Evolutionary conservation across 2,329 filamentous ascomycete species (phyloP).

Genomic region (Fusarium ambrosium): DNA sequence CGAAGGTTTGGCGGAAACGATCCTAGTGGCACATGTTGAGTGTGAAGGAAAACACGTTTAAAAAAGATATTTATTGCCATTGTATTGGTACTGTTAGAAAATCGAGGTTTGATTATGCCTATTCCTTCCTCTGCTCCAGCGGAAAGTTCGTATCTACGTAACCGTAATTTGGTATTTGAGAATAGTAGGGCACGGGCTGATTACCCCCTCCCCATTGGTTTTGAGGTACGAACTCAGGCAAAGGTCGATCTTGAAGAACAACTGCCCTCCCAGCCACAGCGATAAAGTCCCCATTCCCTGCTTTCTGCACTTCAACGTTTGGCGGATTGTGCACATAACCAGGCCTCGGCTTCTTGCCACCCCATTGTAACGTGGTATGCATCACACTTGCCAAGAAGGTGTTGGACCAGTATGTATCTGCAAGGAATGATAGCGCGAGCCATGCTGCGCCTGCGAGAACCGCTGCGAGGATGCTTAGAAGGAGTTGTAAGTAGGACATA

Average conservation of each 20-base stretch:
- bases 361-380: conserved; percentile 10
- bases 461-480: conserved; percentile 14
- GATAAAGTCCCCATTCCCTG: not conserved
- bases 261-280: not conserved
- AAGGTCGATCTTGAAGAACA: not conserved
- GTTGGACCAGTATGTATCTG: conserved; percentile 32
- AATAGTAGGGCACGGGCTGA: not conserved
- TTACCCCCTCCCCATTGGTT: not conserved
- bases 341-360: not conserved
- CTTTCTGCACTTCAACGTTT: not conserved
- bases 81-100: not conserved
- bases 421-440: conserved; percentile 18
- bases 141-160: not conserved
- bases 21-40: too few species aligned
- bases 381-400: conserved; percentile 28
- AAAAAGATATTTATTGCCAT: too few species aligned
- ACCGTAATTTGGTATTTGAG: not conserved
- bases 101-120: not conserved
- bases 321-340: conserved; percentile 25
- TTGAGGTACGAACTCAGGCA: not conserved
- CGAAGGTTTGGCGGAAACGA: not conserved
- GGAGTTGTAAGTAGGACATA: conserved; percentile 26
- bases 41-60: too few species aligned
- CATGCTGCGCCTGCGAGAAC: conserved; percentile 15
- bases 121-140: not conserved